Percentiles rank a stretch among this genome's conserved stretches.
Conservation (phyloP, 495 filamentous ascomycete genomes). For the Penicillium ucsense region DNA sequence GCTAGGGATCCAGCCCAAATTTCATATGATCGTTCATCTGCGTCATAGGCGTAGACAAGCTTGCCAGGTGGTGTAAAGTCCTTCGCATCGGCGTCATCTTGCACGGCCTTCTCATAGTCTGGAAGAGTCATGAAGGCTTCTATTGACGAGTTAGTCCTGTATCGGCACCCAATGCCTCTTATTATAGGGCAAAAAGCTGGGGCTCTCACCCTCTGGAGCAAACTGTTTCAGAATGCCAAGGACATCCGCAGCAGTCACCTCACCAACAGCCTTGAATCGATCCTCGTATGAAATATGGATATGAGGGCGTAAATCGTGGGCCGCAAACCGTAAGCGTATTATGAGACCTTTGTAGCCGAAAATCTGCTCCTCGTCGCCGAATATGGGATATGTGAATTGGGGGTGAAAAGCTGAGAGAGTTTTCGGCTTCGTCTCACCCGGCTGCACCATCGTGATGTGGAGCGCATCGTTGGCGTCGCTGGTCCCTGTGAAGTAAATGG, state of each 20-base stretch:
- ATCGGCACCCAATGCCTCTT: no score
- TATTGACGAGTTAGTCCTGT: slow-evolving; percentile 11
- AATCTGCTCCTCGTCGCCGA: slow-evolving; percentile 81
- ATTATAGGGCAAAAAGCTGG: no score
- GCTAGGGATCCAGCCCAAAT: slow-evolving; percentile 51
- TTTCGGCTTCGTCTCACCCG: slow-evolving; percentile 43
- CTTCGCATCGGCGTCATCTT: slow-evolving; percentile 39
- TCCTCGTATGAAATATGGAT: slow-evolving; percentile 61
- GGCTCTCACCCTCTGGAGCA: slow-evolving; percentile 51
- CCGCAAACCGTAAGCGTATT: slow-evolving; percentile 68
- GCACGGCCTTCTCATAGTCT: slow-evolving; percentile 50
- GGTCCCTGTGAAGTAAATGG: slow-evolving; percentile 46
- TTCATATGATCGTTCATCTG: slow-evolving; percentile 43
- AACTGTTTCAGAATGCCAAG: slow-evolving; percentile 53
- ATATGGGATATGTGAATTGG: slow-evolving; percentile 81
- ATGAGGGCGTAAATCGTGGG: slow-evolving; percentile 70
- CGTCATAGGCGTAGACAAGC: slow-evolving; percentile 41
- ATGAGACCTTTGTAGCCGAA: slow-evolving; percentile 79
- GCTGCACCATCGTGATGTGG: slow-evolving; percentile 56
- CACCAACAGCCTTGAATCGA: slow-evolving; percentile 63
- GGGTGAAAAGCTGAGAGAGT: slow-evolving; percentile 65
- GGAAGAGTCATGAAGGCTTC: slow-evolving; percentile 52
- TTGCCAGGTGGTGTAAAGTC: slow-evolving; percentile 55
- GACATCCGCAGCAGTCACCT: slow-evolving; percentile 60
- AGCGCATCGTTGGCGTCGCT: slow-evolving; percentile 65